Base-by-base conservation (phyloP, 129 eudicot species). In the Calendula officinalis region DNA sequence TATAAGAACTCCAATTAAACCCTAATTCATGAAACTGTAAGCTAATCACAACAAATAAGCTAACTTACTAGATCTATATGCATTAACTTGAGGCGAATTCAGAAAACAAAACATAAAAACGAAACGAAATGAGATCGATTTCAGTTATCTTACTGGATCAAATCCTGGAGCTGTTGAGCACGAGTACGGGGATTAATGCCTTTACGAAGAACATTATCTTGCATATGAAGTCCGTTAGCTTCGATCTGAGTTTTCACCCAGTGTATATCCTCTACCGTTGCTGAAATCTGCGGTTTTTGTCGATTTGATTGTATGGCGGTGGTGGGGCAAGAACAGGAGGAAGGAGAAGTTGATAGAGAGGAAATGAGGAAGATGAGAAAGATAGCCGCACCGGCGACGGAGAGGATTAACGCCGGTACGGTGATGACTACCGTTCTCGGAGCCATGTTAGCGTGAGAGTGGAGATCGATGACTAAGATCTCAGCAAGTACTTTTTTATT, bases 161-260 rank as follows among this genome's bases (percentile, higher is more conserved):
- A 85, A 83, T 92, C 98, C 12, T 85, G 89, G 56, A 92, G 95
- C 74, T 88, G 96, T 30, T 92, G 86, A 36, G 81, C 80, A 14
- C 98, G 84, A 60, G 98, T 92, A 3, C 98, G 95, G 36, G 98
- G 98, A 70, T 92, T 92, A 16, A 92, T 92, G 55, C 98, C 98
- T 60, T 92, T 92, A 3, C 98, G 94, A 33, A 88, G 86, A 42
- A 87, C 85, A 79, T 92, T 92, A 30, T 85, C 89, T 11, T 80
- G 88, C 96, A 92, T 87, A 67, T 75, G 98, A 35, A 92, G 70
- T 15, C 96, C 96, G 62, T 92, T 92, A 3, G 76, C 65, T 57
- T 80, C 70, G 81, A 92, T 85, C 84, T 78, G 95, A 30, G 45
- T 41, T 63, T 81, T 92, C 15, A 88, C 85, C 98, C 98, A 92